Evolutionary conservation across 1,139 yeast species (phyloP).

Genomic region (Suhomyces terraborum): DNA sequence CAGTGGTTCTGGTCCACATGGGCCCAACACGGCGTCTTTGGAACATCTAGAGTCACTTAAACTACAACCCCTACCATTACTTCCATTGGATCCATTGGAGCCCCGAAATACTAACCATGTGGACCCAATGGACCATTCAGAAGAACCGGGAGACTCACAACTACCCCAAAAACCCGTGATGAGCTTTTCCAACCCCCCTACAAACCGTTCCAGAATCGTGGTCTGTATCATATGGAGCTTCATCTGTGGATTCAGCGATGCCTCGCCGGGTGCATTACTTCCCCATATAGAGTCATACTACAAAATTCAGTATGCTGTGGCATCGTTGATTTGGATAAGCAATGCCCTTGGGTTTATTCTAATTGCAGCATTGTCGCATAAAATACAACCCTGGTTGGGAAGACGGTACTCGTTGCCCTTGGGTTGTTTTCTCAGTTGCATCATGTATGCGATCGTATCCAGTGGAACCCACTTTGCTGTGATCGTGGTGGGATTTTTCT

Average conservation of each 20-base stretch:
- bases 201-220: conserved; percentile 43
- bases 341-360: conserved; percentile 48
- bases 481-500: conserved; percentile 53
- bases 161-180: conserved; percentile 14
- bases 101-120: too few relatives aligned
- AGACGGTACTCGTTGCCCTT: conserved; percentile 37
- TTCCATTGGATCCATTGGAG: too few relatives aligned
- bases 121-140: too few relatives aligned
- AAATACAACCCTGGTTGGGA: conserved; percentile 45
- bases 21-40: too few relatives aligned
- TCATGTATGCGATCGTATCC: conserved; percentile 45
- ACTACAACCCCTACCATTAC: too few relatives aligned
- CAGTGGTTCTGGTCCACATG: background rate
- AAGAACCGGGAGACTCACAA: background rate
- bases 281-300: conserved; percentile 45
- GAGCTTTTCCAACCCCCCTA: conserved; percentile 44
- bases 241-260: conserved; percentile 41
- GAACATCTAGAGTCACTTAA: background rate
- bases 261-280: conserved; percentile 51
- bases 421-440: conserved; percentile 36
- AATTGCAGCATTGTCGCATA: conserved; percentile 42
- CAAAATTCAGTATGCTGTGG: conserved; percentile 38
- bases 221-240: conserved; percentile 47
- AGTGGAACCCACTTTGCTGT: conserved; percentile 41
- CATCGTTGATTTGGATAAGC: conserved; percentile 48